Evolutionary conservation across 352 stramenopile species (phyloP).

Genomic region (Pythium myriotylum): DNA sequence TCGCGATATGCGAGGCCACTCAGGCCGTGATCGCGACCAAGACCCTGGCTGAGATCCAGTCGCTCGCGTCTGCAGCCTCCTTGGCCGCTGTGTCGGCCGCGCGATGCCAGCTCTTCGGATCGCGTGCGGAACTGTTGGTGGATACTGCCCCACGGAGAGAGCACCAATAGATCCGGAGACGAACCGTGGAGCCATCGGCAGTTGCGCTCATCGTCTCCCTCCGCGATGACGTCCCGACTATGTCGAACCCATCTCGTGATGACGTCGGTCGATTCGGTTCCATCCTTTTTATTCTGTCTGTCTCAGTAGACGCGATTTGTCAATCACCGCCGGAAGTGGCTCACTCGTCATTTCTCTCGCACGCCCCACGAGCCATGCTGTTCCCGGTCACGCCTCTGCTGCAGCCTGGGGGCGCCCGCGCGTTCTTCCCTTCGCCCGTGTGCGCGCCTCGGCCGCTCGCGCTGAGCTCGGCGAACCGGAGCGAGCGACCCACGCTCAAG

Average conservation of each 20-base stretch:
- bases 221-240: slow-evolving; percentile 13
- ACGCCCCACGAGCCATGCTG: slow-evolving; percentile 17
- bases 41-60: slow-evolving; percentile 32
- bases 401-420: not conserved
- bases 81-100: slow-evolving; percentile 9
- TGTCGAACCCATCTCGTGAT: slow-evolving; percentile 21
- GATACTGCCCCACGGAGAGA: not conserved
- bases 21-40: slow-evolving; percentile 13
- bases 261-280: slow-evolving; percentile 7
- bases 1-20: slow-evolving; percentile 28
- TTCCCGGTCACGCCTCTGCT: slow-evolving; percentile 14
- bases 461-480: slow-evolving; percentile 23
- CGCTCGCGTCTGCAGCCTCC: slow-evolving; percentile 33
- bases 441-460: slow-evolving; percentile 33
- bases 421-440: slow-evolving; percentile 4
- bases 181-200: not conserved
- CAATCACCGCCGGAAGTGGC: slow-evolving; percentile 11
- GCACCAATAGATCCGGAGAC: slow-evolving; percentile 9
- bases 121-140: too few relatives aligned
- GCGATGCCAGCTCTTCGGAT: slow-evolving; percentile 4
- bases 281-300: slow-evolving; percentile 23
- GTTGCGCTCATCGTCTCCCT: not conserved
- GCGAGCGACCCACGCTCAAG: slow-evolving; percentile 73
- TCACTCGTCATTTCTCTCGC: slow-evolving; percentile 20
- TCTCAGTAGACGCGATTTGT: slow-evolving; percentile 17